These are phyloP conservation scores for Fusarium dimerum DNA, from an alignment of 2,329 filamentous ascomycete species.

Conservation along the genomic window DNA sequence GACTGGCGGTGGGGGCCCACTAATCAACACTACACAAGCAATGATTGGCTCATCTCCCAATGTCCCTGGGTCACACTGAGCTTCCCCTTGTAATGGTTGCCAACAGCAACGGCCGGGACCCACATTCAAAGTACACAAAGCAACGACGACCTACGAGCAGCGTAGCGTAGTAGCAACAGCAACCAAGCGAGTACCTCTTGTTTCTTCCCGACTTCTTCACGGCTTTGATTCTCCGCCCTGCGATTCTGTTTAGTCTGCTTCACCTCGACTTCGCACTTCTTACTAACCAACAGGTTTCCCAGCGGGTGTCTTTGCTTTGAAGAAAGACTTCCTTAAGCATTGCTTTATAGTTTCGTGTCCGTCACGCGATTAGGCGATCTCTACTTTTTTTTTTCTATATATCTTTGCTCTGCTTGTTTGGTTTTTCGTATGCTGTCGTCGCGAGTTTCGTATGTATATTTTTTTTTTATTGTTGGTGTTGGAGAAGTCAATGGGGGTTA, in stretches of 20 bases:
- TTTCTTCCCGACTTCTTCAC: no score
- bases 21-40: not conserved
- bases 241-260: slow-evolving; percentile 3
- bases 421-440: slow-evolving; percentile 30
- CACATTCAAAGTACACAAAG: slow-evolving; percentile 38
- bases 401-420: not conserved
- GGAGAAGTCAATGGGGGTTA: no score
- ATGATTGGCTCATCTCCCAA: slow-evolving; percentile 9
- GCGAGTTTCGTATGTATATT: slow-evolving; percentile 28
- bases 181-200: not conserved
- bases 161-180: slow-evolving; percentile 15
- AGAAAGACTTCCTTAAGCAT: slow-evolving; percentile 21
- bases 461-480: not conserved
- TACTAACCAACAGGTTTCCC: slow-evolving; percentile 24
- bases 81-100: slow-evolving; percentile 22
- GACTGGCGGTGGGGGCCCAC: no score
- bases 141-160: slow-evolving; percentile 10
- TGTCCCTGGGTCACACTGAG: not conserved
- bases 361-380: slow-evolving; percentile 11
- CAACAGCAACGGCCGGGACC: slow-evolving; percentile 31
- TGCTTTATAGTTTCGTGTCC: slow-evolving; percentile 27
- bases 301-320: slow-evolving; percentile 9
- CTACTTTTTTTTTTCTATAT: slow-evolving; percentile 1
- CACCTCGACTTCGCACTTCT: slow-evolving; percentile 15
- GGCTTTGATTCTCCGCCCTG: no score